phyloP scores from a whole-genome alignment of 2,329 filamentous ascomycete genomes.

The Paracamarosporium sp. region DNA sequence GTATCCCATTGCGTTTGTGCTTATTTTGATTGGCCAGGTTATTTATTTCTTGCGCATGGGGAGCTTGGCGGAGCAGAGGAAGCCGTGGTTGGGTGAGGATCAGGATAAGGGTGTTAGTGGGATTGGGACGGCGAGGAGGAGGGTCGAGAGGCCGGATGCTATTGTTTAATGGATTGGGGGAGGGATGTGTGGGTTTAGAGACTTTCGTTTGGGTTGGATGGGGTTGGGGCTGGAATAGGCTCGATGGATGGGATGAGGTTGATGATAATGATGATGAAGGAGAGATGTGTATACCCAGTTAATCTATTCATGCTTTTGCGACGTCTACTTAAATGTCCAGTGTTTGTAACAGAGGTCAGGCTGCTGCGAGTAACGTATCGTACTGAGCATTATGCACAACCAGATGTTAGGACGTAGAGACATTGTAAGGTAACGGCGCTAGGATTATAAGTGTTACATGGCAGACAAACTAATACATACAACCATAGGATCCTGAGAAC shows the following conservation, averaged over 20 bases:
- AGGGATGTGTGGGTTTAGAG: too few relatives aligned
- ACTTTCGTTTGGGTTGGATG: too few relatives aligned
- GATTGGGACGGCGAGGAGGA: slow-evolving; percentile 38
- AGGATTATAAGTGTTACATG: too few relatives aligned
- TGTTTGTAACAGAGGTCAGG: too few relatives aligned
- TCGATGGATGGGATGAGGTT: not conserved
- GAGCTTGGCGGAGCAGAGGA: slow-evolving; percentile 84
- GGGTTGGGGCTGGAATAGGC: not conserved
- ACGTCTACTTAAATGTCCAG: too few relatives aligned
- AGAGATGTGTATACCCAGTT: not conserved
- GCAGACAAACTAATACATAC: too few relatives aligned
- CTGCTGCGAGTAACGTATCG: too few relatives aligned
- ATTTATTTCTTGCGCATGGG: slow-evolving; percentile 87
- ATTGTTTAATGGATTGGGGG: slow-evolving; percentile 26
- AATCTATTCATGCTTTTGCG: not conserved
- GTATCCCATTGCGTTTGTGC: slow-evolving; percentile 94
- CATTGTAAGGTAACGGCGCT: too few relatives aligned
- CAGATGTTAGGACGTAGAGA: too few relatives aligned
- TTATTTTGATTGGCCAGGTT: slow-evolving; percentile 85
- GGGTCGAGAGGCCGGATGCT: slow-evolving; percentile 35
- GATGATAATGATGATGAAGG: not conserved
- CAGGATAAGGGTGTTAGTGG: slow-evolving; percentile 66
- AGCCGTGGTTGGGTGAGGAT: slow-evolving; percentile 91
- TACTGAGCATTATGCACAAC: too few relatives aligned
- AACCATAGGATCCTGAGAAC: too few relatives aligned